phyloP scores from a whole-genome alignment of 2,329 filamentous ascomycete genomes.

The Rhynchosporium secalis region DNA sequence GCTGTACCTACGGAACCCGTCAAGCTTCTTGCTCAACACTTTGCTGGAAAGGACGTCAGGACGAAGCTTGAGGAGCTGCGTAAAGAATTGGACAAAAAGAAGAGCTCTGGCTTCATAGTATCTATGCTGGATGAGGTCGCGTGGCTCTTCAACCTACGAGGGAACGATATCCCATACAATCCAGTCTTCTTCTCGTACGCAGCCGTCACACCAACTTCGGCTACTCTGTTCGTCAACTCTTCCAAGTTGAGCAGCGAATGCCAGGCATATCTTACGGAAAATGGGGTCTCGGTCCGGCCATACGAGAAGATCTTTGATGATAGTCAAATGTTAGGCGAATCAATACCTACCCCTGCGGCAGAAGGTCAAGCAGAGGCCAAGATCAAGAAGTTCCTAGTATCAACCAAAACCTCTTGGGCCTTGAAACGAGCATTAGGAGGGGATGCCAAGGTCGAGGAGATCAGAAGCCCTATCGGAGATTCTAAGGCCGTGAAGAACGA shows the following conservation, averaged over 20 bases:
- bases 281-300: conserved; percentile 72
- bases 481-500: conserved; percentile 95
- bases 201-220: conserved; percentile 73
- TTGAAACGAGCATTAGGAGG: conserved; percentile 83
- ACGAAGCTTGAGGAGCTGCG: conserved; percentile 83
- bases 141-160: conserved; percentile 97
- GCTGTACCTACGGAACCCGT: conserved; percentile 73
- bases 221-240: conserved; percentile 81
- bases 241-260: conserved; percentile 72
- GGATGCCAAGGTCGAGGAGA: conserved; percentile 79
- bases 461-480: conserved; percentile 83
- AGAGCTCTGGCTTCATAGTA: conserved; percentile 81
- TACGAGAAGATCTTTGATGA: conserved; percentile 83
- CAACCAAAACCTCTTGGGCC: conserved; percentile 91
- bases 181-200: conserved; percentile 98
- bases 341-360: conserved; percentile 42
- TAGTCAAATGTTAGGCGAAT: conserved; percentile 61
- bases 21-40: conserved; percentile 68
- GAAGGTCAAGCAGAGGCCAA: conserved; percentile 38
- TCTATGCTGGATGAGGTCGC: conserved; percentile 96
- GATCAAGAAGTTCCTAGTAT: conserved; percentile 72
- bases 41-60: conserved; percentile 78
- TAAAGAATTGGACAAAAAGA: conserved; percentile 90
- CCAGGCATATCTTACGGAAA: conserved; percentile 66
- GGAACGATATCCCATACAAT: conserved; percentile 95